Evolutionary conservation across 2,329 filamentous ascomycete species (phyloP).

Genomic region (Clarireedia hainanense): DNA sequence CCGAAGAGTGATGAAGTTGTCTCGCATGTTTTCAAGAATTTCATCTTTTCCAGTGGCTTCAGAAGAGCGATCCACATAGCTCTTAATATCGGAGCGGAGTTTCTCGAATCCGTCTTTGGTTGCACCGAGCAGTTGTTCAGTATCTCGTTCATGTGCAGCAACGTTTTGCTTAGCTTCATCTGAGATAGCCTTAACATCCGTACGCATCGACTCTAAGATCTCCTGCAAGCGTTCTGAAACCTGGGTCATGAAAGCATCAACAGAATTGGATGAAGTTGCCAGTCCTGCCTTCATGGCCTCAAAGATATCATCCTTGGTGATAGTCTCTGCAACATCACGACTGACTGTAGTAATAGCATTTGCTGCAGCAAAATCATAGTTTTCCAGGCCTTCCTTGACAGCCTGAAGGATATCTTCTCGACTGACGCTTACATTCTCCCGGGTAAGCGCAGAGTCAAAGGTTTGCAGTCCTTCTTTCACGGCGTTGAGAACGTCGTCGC

Average conservation of each 20-base stretch:
- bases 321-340: constrained; percentile 46
- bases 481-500: constrained; percentile 78
- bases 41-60: constrained; percentile 68
- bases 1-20: constrained; percentile 58
- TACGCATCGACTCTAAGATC: constrained; percentile 51
- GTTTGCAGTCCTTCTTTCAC: constrained; percentile 74
- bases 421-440: constrained; percentile 51
- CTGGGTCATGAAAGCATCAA: constrained; percentile 39
- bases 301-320: constrained; percentile 47
- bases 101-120: constrained; percentile 81
- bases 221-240: constrained; percentile 53
- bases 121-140: constrained; percentile 80
- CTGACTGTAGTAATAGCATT: constrained; percentile 36
- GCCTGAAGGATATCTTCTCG: constrained; percentile 57
- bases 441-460: constrained; percentile 54
- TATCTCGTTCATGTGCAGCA: constrained; percentile 69
- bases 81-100: constrained; percentile 71
- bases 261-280: constrained; percentile 35
- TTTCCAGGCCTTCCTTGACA: constrained; percentile 62
- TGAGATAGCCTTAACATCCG: constrained; percentile 52
- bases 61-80: constrained; percentile 66
- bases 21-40: constrained; percentile 61
- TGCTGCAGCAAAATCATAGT: constrained; percentile 37
- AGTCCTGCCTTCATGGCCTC: constrained; percentile 52
- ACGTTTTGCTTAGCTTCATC: constrained; percentile 70